Base-by-base conservation (phyloP, 2,329 filamentous ascomycete genomes). In the Colletotrichum lindemuthianum region DNA sequence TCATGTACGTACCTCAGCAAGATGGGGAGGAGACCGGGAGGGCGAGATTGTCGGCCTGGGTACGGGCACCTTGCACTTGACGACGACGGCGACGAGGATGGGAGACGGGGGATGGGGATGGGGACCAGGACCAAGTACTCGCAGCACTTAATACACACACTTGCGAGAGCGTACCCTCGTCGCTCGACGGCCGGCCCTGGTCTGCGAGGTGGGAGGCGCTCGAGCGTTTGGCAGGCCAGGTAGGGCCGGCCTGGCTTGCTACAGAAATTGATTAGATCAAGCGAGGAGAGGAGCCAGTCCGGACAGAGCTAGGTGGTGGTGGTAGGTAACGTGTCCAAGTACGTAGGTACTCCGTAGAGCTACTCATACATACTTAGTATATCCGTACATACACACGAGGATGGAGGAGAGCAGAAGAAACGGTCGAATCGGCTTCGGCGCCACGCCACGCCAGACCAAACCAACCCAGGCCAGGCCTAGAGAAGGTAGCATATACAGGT, bases 241-340 rank as follows among this genome's bases (percentile, higher is more conserved):
- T 56, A 60, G 60, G 61, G 63, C 57, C 45, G 66, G 63, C 64
- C 59, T 66, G 66, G 55, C 55, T 66, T 67, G 63, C 65, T 69
- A 68, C 67, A 68, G 67, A 68, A 71, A 70, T 69, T 69, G 69
- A 70, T 65, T 64, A 70, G 68, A 69, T 70, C 68, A 68, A 65
- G 68, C 67, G 67, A 69, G 66, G 63, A 60, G 53, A 24, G 5
- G 24, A 24, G 24, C 24, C 24, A 24, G 24, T 24, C 58, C 66
- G 60, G 56, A 71, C 56, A 55, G 59, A 56, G 67, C 53, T 68
- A 43, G 68, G 69, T n/a, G 41, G 15, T n/a, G 68, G 69, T n/a
- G 41, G 15, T n/a, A 43, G 41, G 41, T 7, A 13, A 43, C 41
- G 41, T 15, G 41, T 24, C 24, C 24, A 24, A 24, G 4, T 24